Percentiles rank a stretch among this genome's conserved stretches.
Evolutionary conservation across 2,329 filamentous ascomycete genomes (phyloP).

Genomic region (Hymenoscyphus fraxineus): DNA sequence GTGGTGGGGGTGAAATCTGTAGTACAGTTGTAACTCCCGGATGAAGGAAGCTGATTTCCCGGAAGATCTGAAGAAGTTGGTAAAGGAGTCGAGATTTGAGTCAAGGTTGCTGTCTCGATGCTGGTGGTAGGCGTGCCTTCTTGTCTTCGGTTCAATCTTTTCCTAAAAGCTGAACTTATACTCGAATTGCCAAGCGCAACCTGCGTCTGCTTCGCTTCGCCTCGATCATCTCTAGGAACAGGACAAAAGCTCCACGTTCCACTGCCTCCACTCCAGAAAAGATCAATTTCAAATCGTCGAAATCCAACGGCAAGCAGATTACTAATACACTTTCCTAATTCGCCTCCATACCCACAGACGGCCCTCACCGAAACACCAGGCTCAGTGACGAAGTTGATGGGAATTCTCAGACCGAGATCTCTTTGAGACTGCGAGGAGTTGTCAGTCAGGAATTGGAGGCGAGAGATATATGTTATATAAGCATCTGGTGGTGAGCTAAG

Average conservation of each 20-base stretch:
- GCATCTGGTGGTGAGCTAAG: background rate
- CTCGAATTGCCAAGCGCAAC: no score
- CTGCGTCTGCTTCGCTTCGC: background rate
- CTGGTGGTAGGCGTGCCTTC: background rate
- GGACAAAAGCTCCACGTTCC: slow-evolving; percentile 59
- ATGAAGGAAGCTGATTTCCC: slow-evolving; percentile 36
- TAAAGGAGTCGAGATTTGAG: slow-evolving; percentile 17
- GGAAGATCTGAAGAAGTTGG: slow-evolving; percentile 19
- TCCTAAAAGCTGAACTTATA: background rate
- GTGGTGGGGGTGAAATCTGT: slow-evolving; percentile 46
- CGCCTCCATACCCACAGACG: slow-evolving; percentile 53
- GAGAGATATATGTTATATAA: background rate
- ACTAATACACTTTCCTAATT: slow-evolving; percentile 55
- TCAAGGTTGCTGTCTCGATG: background rate
- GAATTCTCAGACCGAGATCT: slow-evolving; percentile 55
- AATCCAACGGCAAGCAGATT: slow-evolving; percentile 60
- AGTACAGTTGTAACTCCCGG: slow-evolving; percentile 55
- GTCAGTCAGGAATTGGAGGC: background rate
- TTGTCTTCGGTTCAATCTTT: slow-evolving; percentile 4
- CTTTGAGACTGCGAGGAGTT: slow-evolving; percentile 47
- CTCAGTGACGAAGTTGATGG: slow-evolving; percentile 58
- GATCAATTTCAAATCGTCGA: slow-evolving; percentile 53
- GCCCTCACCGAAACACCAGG: slow-evolving; percentile 54
- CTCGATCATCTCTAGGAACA: slow-evolving; percentile 33
- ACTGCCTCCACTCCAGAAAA: slow-evolving; percentile 59